Evolutionary conservation across 2,329 filamentous ascomycete species (phyloP).

Genomic region (Ceratocystis destructans): DNA sequence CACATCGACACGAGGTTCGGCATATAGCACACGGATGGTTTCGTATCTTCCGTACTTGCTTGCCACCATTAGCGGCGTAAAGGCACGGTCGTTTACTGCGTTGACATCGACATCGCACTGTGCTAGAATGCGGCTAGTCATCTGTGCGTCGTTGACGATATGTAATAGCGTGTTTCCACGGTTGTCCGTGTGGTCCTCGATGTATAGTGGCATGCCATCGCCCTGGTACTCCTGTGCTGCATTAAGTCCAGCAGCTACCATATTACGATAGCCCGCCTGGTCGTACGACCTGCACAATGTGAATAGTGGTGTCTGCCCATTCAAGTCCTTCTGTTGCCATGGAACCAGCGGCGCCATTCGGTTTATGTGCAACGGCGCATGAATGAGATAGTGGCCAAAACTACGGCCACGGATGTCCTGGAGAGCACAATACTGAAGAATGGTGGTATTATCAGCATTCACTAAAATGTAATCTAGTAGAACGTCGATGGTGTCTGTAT

Average conservation of each 20-base stretch:
- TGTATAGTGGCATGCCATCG: conserved; percentile 65
- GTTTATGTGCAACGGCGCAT: conserved; percentile 67
- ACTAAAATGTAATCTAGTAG: conserved; percentile 58
- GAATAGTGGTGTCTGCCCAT: conserved; percentile 95
- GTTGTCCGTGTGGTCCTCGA: conserved; percentile 82
- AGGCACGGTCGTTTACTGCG: conserved; percentile 84
- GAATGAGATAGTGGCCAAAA: conserved; percentile 90
- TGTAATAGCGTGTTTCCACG: conserved; percentile 95
- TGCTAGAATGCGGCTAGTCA: conserved; percentile 62
- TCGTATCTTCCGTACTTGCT: conserved; percentile 96
- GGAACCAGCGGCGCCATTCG: conserved; percentile 65
- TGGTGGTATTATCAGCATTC: conserved; percentile 38
- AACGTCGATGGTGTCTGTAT: conserved; percentile 59
- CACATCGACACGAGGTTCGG: conserved; percentile 75
- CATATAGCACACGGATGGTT: conserved; percentile 76
- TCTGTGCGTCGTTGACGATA: conserved; percentile 72
- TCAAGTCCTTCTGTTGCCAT: conserved; percentile 86
- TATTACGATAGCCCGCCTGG: conserved; percentile 68
- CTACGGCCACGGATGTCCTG: conserved; percentile 80
- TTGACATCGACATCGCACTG: conserved; percentile 93
- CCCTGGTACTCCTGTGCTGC: conserved; percentile 61
- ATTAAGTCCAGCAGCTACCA: conserved; percentile 72
- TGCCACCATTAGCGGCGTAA: conserved; percentile 93
- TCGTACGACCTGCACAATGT: conserved; percentile 92
- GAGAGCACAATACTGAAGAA: conserved; percentile 55